phyloP scores from a whole-genome alignment of 495 filamentous ascomycete genomes.

The Elaphomyces granulatus region DNA sequence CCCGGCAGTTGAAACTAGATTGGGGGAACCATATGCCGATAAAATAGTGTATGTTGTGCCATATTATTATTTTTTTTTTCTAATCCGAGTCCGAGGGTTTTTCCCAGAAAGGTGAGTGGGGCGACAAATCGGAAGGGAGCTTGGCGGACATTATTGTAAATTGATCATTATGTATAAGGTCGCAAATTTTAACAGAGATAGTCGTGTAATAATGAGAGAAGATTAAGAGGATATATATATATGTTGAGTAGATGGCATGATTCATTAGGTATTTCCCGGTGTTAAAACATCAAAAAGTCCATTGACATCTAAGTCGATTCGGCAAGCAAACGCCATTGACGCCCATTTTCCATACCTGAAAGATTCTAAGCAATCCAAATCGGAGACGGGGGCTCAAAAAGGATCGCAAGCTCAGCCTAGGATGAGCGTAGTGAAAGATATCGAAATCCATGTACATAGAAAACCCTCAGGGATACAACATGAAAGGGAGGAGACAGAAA shows the following conservation, averaged over 20 bases:
- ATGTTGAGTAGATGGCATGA: too few species aligned
- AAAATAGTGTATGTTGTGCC: too few species aligned
- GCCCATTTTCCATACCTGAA: conserved; percentile 37
- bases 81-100: too few species aligned
- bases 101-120: too few species aligned
- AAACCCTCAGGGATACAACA: conserved; percentile 15
- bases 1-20: too few species aligned
- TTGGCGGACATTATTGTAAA: too few species aligned
- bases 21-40: too few species aligned
- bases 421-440: conserved; percentile 22
- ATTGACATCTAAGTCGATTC: conserved; percentile 24
- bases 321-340: conserved; percentile 35
- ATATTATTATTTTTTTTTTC: too few species aligned
- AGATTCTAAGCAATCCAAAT: conserved; percentile 35
- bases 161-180: too few species aligned
- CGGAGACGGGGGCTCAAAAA: conserved; percentile 21
- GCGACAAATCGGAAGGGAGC: too few species aligned
- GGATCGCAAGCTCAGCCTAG: neutral
- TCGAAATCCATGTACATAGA: conserved; percentile 37
- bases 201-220: neutral
- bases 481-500: conserved; percentile 6
- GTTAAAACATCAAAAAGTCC: conserved; percentile 16
- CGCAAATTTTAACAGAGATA: too few species aligned
- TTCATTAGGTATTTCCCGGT: neutral
- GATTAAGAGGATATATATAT: conserved; percentile 1